Evolutionary conservation across 2,329 filamentous ascomycete species (phyloP).

Genomic region (Penicillium vulpinum): DNA sequence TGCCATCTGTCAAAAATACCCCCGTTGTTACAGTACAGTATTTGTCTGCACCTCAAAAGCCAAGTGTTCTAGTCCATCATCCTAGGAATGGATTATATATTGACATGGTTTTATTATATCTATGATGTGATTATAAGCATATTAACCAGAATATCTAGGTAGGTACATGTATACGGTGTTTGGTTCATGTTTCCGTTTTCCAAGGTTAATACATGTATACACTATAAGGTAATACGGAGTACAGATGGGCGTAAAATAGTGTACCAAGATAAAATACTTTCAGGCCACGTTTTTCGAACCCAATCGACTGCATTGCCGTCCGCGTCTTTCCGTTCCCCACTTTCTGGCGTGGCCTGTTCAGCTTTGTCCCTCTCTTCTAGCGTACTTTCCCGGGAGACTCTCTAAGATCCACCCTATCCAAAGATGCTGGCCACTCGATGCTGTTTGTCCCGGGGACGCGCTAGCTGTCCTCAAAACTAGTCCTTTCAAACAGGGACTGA

Average conservation of each 20-base stretch:
- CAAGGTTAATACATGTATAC: not conserved
- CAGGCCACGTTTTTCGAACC: conserved; percentile 24
- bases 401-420: conserved; percentile 19
- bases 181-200: conserved; percentile 1
- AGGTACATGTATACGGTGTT: not conserved
- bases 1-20: conserved; percentile 18
- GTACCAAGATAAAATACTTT: conserved; percentile 4
- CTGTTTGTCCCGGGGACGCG: conserved; percentile 21
- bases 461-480: conserved; percentile 22
- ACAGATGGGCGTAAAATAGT: conserved; percentile 1
- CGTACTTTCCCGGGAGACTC: conserved; percentile 3
- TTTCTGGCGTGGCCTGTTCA: conserved; percentile 21
- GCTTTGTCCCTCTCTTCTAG: conserved; percentile 8
- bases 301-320: conserved; percentile 39
- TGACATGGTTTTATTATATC: no score
- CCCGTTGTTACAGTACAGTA: not conserved
- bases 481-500: conserved; percentile 22
- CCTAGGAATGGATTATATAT: no score
- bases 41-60: not conserved
- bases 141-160: no score
- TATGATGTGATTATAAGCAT: not conserved
- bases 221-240: not conserved
- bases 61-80: not conserved
- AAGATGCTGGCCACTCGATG: conserved; percentile 26
- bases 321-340: conserved; percentile 38